phyloP scores from a whole-genome alignment of 140 eudicot genomes.

The Flaveria floridana region DNA sequence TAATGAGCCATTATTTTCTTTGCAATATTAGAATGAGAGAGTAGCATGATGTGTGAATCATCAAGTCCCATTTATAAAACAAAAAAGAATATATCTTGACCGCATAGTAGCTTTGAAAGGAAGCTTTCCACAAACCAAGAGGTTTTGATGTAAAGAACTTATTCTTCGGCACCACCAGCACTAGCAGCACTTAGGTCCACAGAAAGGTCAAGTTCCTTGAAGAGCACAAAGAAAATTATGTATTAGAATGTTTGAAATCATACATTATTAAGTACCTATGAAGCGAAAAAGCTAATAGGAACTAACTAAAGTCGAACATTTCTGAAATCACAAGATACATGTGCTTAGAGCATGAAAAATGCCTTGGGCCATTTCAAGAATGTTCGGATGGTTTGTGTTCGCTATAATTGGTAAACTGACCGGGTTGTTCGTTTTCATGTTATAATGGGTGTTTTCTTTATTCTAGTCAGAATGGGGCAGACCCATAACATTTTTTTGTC shows the following conservation, averaged over 20 bases:
- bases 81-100: neutral
- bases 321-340: slow-evolving; percentile 17
- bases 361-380: slow-evolving; percentile 4
- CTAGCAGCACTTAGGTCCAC: slow-evolving; percentile 89
- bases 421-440: neutral
- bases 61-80: slow-evolving; percentile 16
- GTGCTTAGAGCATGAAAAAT: neutral
- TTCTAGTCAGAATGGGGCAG: neutral
- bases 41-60: slow-evolving; percentile 18
- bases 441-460: neutral
- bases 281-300: neutral
- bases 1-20: slow-evolving; percentile 21
- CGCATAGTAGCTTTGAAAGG: slow-evolving; percentile 7
- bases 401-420: neutral
- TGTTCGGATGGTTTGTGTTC: neutral
- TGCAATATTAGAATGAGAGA: slow-evolving; percentile 11
- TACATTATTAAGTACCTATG: neutral
- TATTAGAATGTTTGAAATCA: slow-evolving; percentile 6
- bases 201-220: slow-evolving; percentile 70
- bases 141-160: slow-evolving; percentile 24
- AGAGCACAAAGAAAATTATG: slow-evolving; percentile 20
- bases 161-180: slow-evolving; percentile 51
- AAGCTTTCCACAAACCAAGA: slow-evolving; percentile 3
- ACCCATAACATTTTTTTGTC: neutral
- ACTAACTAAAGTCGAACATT: neutral